These are phyloP conservation scores for Pseudocercospora macadamiae DNA, from an alignment of 2,329 filamentous ascomycete species.

Conservation along the genomic window DNA sequence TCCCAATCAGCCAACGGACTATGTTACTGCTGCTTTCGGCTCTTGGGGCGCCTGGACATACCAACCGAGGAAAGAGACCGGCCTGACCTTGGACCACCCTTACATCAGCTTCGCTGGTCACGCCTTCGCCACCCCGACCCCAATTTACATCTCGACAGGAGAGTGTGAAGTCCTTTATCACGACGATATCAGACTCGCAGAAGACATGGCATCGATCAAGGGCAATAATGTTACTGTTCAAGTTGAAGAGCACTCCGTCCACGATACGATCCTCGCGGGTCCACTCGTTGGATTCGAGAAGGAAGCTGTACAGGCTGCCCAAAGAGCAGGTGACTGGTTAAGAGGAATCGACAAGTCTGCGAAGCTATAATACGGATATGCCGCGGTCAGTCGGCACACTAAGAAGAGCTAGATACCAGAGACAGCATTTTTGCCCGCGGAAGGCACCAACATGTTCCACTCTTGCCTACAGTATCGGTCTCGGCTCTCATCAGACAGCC, in stretches of 20 bases:
- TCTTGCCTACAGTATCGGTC: too few species aligned
- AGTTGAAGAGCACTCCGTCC: constrained; percentile 46
- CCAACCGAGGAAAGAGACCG: constrained; percentile 28
- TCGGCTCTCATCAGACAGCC: too few species aligned
- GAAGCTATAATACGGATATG: not conserved
- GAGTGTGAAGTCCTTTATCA: constrained; percentile 47
- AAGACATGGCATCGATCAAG: constrained; percentile 40
- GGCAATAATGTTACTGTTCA: constrained; percentile 49
- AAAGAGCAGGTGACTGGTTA: constrained; percentile 43
- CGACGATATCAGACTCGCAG: constrained; percentile 44
- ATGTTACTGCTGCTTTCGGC: constrained; percentile 43
- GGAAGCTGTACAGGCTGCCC: constrained; percentile 39
- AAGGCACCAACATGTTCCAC: not conserved
- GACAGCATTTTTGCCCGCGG: not conserved
- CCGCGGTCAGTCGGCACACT: not conserved
- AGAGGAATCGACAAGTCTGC: constrained; percentile 10
- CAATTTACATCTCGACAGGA: constrained; percentile 48
- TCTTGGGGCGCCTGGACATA: constrained; percentile 49
- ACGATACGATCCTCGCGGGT: constrained; percentile 52
- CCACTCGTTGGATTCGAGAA: constrained; percentile 47
- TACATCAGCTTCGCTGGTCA: constrained; percentile 45
- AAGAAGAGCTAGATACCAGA: not conserved
- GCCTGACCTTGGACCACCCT: constrained; percentile 34
- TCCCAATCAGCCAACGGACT: constrained; percentile 46
- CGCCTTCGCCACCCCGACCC: constrained; percentile 45